A percentile compares a stretch with the other conserved stretches of the same genome.
phyloP scores from a whole-genome alignment of 192 early-diverging fungal genomes.

The Entomortierella lignicola region DNA sequence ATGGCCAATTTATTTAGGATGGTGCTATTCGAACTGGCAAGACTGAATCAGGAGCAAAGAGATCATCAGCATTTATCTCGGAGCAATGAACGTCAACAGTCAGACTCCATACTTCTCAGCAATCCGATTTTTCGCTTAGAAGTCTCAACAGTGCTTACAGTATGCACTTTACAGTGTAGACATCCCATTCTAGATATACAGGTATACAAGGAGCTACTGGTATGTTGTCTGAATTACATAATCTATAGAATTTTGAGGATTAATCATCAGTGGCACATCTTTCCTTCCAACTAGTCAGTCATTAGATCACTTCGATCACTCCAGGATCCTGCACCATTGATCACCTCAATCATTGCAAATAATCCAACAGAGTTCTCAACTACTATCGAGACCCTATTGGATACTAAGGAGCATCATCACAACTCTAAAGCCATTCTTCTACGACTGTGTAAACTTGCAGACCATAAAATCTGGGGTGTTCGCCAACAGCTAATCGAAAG shows the following conservation, averaged over 20 bases:
- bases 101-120: constrained; percentile 1
- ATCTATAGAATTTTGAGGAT: not conserved
- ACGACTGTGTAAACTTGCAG: constrained; percentile 42
- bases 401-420: not conserved
- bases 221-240: too few species aligned
- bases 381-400: constrained; percentile 24
- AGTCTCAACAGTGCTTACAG: constrained; percentile 10
- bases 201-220: not conserved
- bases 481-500: constrained; percentile 34
- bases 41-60: not conserved
- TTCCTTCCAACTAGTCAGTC: constrained; percentile 6
- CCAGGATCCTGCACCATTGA: constrained; percentile 24
- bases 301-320: constrained; percentile 15
- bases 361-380: constrained; percentile 22
- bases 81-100: not conserved
- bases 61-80: not conserved
- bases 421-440: constrained; percentile 27
- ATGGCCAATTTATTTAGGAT: constrained; percentile 1
- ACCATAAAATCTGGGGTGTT: constrained; percentile 38
- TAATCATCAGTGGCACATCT: not conserved
- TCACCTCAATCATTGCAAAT: constrained; percentile 32
- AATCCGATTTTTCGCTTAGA: constrained; percentile 38
- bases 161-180: constrained; percentile 18
- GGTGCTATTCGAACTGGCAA: constrained; percentile 21
- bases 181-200: constrained; percentile 25